A percentile compares a stretch with the other conserved stretches of the same genome.
These are phyloP conservation scores for Aspergillus novofumigatus DNA, from an alignment of 2,329 filamentous ascomycete species.

Conservation along the genomic window DNA sequence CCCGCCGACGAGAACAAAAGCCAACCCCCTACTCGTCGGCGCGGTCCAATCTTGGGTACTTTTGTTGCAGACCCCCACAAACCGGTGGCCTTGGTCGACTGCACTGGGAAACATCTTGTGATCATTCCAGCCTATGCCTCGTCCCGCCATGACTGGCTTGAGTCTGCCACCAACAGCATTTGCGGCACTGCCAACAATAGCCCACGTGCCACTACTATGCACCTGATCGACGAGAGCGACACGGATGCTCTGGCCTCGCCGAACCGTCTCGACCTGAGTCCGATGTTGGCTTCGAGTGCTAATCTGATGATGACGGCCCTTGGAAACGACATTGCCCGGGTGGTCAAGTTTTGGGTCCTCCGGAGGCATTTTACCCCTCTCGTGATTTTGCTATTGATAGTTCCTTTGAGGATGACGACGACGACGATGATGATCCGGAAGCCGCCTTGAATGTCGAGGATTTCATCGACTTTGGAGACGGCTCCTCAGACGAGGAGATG, in stretches of 20 bases:
- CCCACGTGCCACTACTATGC: slow-evolving; percentile 36
- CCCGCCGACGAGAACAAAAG: slow-evolving; percentile 37
- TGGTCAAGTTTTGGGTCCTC: slow-evolving; percentile 65
- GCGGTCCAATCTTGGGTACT: slow-evolving; percentile 45
- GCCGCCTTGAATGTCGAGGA: slow-evolving; percentile 63
- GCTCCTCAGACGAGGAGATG: slow-evolving; percentile 59
- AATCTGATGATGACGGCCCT: slow-evolving; percentile 78
- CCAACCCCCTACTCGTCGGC: slow-evolving; percentile 33
- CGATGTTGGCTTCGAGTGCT: slow-evolving; percentile 63
- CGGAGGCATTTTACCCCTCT: slow-evolving; percentile 72
- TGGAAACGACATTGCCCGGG: slow-evolving; percentile 46
- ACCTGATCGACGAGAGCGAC: slow-evolving; percentile 43
- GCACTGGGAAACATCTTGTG: slow-evolving; percentile 46
- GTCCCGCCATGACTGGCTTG: slow-evolving; percentile 44
- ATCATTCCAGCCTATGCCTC: slow-evolving; percentile 46
- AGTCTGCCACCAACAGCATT: slow-evolving; percentile 39
- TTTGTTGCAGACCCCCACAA: slow-evolving; percentile 47
- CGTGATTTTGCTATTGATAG: slow-evolving; percentile 54
- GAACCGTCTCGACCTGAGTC: slow-evolving; percentile 37
- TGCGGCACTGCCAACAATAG: slow-evolving; percentile 42
- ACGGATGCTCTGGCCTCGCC: slow-evolving; percentile 40
- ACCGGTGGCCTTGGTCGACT: slow-evolving; percentile 45
- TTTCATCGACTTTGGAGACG: slow-evolving; percentile 65
- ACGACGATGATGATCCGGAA: slow-evolving; percentile 62
- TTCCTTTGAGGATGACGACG: slow-evolving; percentile 57